These are phyloP conservation scores for Marasmius oreades DNA, from an alignment of 1,284 basidiomycete genomes.

Conservation along the genomic window DNA sequence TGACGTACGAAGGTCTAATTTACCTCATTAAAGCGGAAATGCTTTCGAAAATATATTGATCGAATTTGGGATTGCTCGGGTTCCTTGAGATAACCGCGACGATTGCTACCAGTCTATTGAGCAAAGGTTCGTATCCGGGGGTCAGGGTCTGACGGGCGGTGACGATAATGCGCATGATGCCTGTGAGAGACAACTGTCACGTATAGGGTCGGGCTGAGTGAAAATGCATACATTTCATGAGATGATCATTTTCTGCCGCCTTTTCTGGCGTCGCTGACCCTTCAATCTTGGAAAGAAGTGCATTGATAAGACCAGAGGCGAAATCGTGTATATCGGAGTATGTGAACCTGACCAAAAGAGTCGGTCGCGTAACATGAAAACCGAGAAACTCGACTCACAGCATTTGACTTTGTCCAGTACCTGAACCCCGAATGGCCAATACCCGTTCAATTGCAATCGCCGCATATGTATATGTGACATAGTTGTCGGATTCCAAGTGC, in stretches of 20 bases:
- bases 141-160: slow-evolving; percentile 81
- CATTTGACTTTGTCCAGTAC: slow-evolving; percentile 46
- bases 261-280: slow-evolving; percentile 85
- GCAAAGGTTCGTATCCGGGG: slow-evolving; percentile 63
- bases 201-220: neutral
- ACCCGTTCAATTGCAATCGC: slow-evolving; percentile 90
- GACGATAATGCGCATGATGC: slow-evolving; percentile 90
- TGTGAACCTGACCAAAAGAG: slow-evolving; percentile 58
- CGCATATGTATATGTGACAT: slow-evolving; percentile 86
- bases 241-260: slow-evolving; percentile 95
- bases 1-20: slow-evolving; percentile 12
- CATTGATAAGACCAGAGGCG: slow-evolving; percentile 73
- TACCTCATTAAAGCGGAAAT: slow-evolving; percentile 89
- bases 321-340: slow-evolving; percentile 85
- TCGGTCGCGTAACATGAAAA: neutral
- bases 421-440: slow-evolving; percentile 75
- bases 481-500: slow-evolving; percentile 79
- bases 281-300: slow-evolving; percentile 82
- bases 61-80: slow-evolving; percentile 96
- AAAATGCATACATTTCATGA: slow-evolving; percentile 85
- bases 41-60: slow-evolving; percentile 96
- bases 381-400: slow-evolving; percentile 45
- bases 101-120: slow-evolving; percentile 78
- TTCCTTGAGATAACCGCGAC: slow-evolving; percentile 90
- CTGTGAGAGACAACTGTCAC: slow-evolving; percentile 39